phyloP scores from a whole-genome alignment of 331 rosid species.

The Phaseolus coccineus region DNA sequence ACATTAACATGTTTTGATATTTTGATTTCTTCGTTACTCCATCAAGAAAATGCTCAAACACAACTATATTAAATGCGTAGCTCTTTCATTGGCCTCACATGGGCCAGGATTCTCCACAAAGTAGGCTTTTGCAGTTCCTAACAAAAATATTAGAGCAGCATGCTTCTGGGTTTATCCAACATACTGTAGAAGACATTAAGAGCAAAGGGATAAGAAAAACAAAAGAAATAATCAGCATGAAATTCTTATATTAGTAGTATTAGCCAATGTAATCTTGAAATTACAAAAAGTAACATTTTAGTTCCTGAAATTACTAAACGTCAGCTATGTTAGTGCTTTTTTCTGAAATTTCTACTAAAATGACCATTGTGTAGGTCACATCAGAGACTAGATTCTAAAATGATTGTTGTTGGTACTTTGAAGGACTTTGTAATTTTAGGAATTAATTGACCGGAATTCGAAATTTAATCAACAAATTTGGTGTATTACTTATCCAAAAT shows the following conservation, averaged over 20 bases:
- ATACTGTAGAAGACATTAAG: background rate
- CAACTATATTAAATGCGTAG: background rate
- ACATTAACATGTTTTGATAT: background rate
- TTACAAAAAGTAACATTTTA: background rate
- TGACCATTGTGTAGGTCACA: background rate
- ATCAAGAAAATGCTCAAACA: background rate
- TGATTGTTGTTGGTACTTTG: background rate
- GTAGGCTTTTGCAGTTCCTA: background rate
- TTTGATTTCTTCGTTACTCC: too few species aligned
- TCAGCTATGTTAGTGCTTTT: background rate
- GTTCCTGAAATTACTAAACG: background rate
- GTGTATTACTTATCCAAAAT: background rate
- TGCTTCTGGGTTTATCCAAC: background rate
- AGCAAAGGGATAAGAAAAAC: background rate
- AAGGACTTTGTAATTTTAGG: background rate
- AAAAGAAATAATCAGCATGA: background rate
- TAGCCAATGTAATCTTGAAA: background rate
- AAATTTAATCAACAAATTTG: background rate
- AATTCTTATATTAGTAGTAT: background rate
- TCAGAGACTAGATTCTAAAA: background rate
- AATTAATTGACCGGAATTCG: background rate
- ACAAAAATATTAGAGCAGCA: background rate
- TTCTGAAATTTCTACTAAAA: background rate
- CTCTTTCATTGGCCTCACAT: background rate
- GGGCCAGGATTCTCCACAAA: background rate